Evolutionary conservation across 2,329 filamentous ascomycete species (phyloP), one percentile per base, ranked within the genome.

Genomic region (Penicillium sp.): DNA sequence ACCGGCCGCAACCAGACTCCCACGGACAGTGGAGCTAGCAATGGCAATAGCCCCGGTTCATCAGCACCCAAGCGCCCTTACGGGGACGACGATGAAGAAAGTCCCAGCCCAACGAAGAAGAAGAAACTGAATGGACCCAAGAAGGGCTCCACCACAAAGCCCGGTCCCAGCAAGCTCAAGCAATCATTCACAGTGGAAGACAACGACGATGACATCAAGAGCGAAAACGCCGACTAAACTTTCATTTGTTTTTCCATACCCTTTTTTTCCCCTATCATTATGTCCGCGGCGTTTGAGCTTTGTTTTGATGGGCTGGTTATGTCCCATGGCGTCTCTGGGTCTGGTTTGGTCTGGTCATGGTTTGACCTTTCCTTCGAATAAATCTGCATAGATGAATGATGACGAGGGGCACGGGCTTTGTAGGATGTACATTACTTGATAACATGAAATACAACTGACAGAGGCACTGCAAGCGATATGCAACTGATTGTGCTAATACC

Each of bases 81-180:
- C 10, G 61, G 58, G 38, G 65, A 69, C 38, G 72, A 75, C 6
- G 72, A 75, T 21, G 68, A 61, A 8, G 58, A 70, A 10, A 72
- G 69, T 3, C 66, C 70, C 19, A 67, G 72, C 38, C 65, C 69
- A 41, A 74, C 73, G 44, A 74, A 75, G 57, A 77, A 76, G 65
- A 77, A 77, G 63, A 76, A 76, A 48, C 52, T 61, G 15, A 69
- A 66, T 38, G 59, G 55, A n/a, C 60, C 61, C 6, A 71, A 72
- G 51, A 68, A 71, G 54, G 55, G 62, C 21, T 62, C 64, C 2
- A 59, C 56, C 24, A 66, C 64, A 43, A 72, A 72, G 45, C 69
- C 69, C 6, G 60, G 64, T 3, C 62, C 65, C 28, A 71, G 69
- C 53, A 72, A 71, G 54, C 56, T 72, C 29, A 72, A 71, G 48